Conservation (phyloP, 495 filamentous ascomycete species). For the Endocarpon pusillum region DNA sequence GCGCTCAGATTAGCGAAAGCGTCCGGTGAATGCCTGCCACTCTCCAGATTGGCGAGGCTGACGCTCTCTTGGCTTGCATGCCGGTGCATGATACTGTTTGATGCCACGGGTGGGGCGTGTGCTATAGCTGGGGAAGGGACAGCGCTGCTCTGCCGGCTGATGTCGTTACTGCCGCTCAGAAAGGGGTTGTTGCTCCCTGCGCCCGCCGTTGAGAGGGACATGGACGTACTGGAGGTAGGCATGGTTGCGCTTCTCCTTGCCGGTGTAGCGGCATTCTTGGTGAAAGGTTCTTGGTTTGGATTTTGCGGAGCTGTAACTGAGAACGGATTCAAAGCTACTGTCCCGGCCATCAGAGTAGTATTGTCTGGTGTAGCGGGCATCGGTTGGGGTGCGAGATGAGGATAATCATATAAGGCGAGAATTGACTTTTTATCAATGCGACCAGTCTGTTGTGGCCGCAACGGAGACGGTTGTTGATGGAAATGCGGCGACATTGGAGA, state of each 20-base stretch:
- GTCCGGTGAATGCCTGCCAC: conserved; percentile 83
- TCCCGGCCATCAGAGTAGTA: conserved; percentile 16
- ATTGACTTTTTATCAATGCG: conserved; percentile 68
- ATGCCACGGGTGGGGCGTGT: conserved; percentile 10
- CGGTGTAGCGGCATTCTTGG: conserved; percentile 11
- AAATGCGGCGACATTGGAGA: conserved; percentile 9
- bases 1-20: conserved; percentile 92
- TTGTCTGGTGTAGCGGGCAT: conserved; percentile 18
- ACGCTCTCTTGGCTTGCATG: conserved; percentile 71
- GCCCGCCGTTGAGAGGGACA: conserved; percentile 6
- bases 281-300: conserved; percentile 5
- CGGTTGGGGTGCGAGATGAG: conserved; percentile 45
- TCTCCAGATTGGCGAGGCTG: conserved; percentile 55
- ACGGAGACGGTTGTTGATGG: conserved; percentile 21
- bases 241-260: conserved; percentile 21
- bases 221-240: conserved; percentile 8
- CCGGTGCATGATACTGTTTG: conserved; percentile 8
- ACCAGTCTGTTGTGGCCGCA: conserved; percentile 25
- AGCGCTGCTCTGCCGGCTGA: conserved; percentile 7
- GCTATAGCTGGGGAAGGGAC: conserved; percentile 6
- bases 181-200: conserved; percentile 26
- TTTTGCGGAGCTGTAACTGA: conserved; percentile 5
- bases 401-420: conserved; percentile 69
- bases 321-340: conserved; percentile 3
- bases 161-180: conserved; percentile 7